Base-by-base conservation (phyloP, 1,139 yeast species). In the Debaryomyces fabryi region DNA sequence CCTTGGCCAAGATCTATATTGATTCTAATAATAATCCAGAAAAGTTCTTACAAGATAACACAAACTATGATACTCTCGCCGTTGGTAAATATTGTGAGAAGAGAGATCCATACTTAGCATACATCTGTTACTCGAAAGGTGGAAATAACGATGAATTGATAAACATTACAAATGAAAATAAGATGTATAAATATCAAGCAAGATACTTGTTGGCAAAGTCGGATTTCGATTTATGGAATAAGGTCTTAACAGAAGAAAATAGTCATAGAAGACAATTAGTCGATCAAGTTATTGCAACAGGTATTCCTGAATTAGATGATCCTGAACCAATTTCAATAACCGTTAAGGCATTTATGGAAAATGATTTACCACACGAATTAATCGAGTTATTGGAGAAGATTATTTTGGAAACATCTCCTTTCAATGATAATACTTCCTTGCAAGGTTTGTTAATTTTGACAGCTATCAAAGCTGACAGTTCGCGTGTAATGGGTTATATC, bases 31-130 rank as follows among this genome's bases (percentile, higher is more conserved):
- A 93, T 74, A 87, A 92, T 58, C 99, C 99, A 39, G 99, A 93
- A 68, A 91, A 91, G 70, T 95, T 95, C 77, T 81, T 93, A 74
- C 86, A 85, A 68, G 99, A 93, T 69, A 95, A 93, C 68, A 79
- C 85, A 60, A 79, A 82, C 63, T 93, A 95, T 72, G 96, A 93
- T 70, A 88, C 99, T 23, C 77, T 89, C 58, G 88, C 88, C 59
- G 97, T 93, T 59, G 99, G 99, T 79, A 91, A 86, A 67, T 93
- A 93, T 78, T 95, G 99, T 81, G 99, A 95, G 72, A 93, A 90
- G 83, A 87, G 99, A 70, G 99, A 93, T 65, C 99, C 99, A 52
- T 93, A 90, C 74, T 79, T 93, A 68, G 99, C 99, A 16, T 93
- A 90, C 69, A 93, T 93, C 71, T 96, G 97, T 48, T 93, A 93